Percentiles rank a stretch among this genome's conserved stretches.
These are phyloP conservation scores for Thielaviopsis musarum DNA, from an alignment of 2,329 filamentous ascomycete species.

Conservation along the genomic window DNA sequence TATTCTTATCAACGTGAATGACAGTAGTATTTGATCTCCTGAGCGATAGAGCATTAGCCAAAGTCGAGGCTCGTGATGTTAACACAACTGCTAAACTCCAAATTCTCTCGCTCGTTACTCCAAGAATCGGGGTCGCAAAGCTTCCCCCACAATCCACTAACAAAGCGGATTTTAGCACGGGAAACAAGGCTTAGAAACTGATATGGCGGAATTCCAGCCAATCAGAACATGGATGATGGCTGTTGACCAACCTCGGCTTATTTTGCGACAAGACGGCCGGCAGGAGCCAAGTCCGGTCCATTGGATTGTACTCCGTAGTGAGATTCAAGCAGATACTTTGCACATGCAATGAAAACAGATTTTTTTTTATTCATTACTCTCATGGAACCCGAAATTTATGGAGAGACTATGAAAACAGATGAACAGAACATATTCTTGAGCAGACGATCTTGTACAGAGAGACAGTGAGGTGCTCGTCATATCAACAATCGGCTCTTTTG, in stretches of 20 bases:
- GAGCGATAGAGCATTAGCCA: background rate
- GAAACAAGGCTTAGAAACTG: background rate
- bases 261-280: background rate
- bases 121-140: background rate
- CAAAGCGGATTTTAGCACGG: background rate
- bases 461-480: too few relatives aligned
- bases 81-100: background rate
- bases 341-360: background rate
- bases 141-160: background rate
- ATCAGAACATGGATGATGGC: slow-evolving; percentile 3
- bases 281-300: background rate
- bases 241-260: slow-evolving; percentile 10
- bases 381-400: too few relatives aligned
- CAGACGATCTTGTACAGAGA: background rate
- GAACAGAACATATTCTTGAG: background rate
- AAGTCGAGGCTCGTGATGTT: background rate
- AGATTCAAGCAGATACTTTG: background rate
- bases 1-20: background rate
- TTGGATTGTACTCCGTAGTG: background rate
- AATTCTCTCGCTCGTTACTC: background rate
- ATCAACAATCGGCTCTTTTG: background rate
- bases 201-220: background rate
- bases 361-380: too few relatives aligned
- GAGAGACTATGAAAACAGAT: background rate
- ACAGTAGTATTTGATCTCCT: too few relatives aligned